phyloP scores from a whole-genome alignment of 768 basidiomycete species.

The Psilocybe azurescens region DNA sequence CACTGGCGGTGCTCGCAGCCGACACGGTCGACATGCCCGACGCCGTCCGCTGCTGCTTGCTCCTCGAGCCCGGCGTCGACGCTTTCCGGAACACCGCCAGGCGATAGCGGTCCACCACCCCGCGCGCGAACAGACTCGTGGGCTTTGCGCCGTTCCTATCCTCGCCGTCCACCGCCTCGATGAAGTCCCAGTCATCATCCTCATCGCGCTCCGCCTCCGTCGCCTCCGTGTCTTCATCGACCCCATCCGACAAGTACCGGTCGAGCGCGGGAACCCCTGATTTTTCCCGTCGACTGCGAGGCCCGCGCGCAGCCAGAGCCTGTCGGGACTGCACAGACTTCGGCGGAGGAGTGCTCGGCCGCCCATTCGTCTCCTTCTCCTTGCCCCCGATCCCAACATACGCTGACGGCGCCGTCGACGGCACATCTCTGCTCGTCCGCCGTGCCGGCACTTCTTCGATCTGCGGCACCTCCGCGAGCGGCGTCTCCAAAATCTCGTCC shows the following conservation, averaged over 20 bases:
- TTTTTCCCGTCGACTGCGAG: slow-evolving; percentile 70
- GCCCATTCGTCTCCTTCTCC: slow-evolving; percentile 31
- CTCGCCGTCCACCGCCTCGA: slow-evolving; percentile 82
- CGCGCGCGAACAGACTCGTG: slow-evolving; percentile 86
- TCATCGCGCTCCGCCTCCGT: slow-evolving; percentile 55
- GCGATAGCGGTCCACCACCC: slow-evolving; percentile 87
- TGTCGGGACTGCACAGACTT: slow-evolving; percentile 32
- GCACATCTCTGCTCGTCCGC: slow-evolving; percentile 18
- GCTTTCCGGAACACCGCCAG: slow-evolving; percentile 86
- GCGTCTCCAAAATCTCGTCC: slow-evolving; percentile 13
- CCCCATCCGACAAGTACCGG: slow-evolving; percentile 64
- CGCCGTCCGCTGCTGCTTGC: slow-evolving; percentile 43
- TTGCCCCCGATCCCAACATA: slow-evolving; percentile 1
- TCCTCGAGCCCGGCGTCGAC: slow-evolving; percentile 55
- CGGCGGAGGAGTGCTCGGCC: slow-evolving; percentile 20
- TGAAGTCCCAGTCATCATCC: slow-evolving; percentile 92
- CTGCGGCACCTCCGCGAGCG: slow-evolving; percentile 15
- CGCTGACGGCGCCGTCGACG: slow-evolving; percentile 4
- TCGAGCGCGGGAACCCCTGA: slow-evolving; percentile 86
- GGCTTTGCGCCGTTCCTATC: slow-evolving; percentile 83
- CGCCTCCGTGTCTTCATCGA: slow-evolving; percentile 51
- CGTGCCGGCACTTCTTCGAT: slow-evolving; percentile 15
- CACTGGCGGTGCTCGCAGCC: slow-evolving; percentile 36
- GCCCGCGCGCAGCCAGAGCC: slow-evolving; percentile 28
- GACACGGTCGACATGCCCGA: slow-evolving; percentile 66